phyloP scores from a whole-genome alignment of 345 rosid species.

The Sapria himalayana region DNA sequence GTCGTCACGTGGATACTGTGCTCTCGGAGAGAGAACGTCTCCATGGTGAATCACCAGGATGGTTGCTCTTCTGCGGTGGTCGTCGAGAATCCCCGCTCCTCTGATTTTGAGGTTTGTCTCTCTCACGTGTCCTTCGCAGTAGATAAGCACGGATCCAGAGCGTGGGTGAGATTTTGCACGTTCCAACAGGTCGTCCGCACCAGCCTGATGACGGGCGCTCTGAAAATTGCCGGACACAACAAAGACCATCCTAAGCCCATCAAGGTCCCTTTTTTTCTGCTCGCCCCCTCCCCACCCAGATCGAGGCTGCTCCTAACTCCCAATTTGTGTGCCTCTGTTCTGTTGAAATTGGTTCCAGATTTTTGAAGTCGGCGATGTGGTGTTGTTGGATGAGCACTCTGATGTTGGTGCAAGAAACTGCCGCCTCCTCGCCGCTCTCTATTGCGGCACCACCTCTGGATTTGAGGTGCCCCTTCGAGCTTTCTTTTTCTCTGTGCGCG shows the following conservation, averaged over 20 bases:
- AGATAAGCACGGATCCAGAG: no score
- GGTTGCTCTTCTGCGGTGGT: slow-evolving; percentile 35
- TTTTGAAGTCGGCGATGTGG: slow-evolving; percentile 66
- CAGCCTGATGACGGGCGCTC: slow-evolving; percentile 73
- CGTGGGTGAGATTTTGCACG: no score
- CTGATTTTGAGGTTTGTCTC: slow-evolving; percentile 77
- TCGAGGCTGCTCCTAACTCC: background rate
- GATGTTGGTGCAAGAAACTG: slow-evolving; percentile 71
- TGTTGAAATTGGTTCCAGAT: slow-evolving; percentile 24
- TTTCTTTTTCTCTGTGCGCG: no score
- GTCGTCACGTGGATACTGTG: slow-evolving; percentile 69
- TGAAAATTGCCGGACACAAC: slow-evolving; percentile 70
- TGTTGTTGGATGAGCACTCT: slow-evolving; percentile 33
- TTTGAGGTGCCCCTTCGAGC: slow-evolving; percentile 69
- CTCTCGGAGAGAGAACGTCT: slow-evolving; percentile 47
- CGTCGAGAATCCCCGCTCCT: slow-evolving; percentile 61
- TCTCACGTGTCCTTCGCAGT: no score
- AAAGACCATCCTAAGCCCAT: slow-evolving; percentile 90
- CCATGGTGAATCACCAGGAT: slow-evolving; percentile 44
- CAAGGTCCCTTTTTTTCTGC: slow-evolving; percentile 37
- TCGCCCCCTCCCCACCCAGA: no score
- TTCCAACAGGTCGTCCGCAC: slow-evolving; percentile 59
- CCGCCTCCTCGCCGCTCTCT: slow-evolving; percentile 51
- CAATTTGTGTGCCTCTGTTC: slow-evolving; percentile 2
- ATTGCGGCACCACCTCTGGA: slow-evolving; percentile 85